These are phyloP conservation scores for Allomyces arbusculus DNA, from an alignment of 192 early-diverging fungal genomes.

Conservation along the genomic window DNA sequence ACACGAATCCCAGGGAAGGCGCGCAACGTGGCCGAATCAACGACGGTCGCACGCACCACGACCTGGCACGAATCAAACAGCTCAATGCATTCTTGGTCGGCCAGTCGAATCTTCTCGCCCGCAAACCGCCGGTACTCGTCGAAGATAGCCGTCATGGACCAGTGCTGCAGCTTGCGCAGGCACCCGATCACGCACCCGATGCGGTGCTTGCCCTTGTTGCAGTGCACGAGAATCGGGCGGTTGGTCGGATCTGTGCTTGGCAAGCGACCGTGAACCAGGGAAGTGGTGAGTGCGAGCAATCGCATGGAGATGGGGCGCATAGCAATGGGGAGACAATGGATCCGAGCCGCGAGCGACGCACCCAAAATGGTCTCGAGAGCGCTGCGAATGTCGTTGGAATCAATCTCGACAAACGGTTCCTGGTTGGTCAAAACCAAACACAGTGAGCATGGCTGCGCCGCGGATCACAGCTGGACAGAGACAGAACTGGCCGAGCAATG, in stretches of 20 bases:
- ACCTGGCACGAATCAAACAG: not conserved
- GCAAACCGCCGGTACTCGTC: constrained; percentile 92
- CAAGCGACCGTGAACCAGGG: too few relatives aligned
- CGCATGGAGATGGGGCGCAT: not conserved
- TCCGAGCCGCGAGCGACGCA: constrained; percentile 3
- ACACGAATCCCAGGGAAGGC: too few relatives aligned
- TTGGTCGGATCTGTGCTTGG: not conserved
- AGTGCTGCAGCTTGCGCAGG: constrained; percentile 76
- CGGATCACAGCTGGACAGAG: not conserved
- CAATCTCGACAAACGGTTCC: constrained; percentile 41
- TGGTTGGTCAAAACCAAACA: not conserved
- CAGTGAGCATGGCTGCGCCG: constrained; percentile 7
- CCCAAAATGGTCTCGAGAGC: constrained; percentile 28
- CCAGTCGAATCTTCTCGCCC: constrained; percentile 65
- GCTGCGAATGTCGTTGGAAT: constrained; percentile 23
- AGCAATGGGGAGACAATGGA: not conserved
- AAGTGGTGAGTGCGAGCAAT: not conserved
- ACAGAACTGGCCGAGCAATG: not conserved
- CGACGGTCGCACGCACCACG: too few relatives aligned
- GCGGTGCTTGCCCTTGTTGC: constrained; percentile 86
- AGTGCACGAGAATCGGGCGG: constrained; percentile 64
- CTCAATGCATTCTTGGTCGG: constrained; percentile 40
- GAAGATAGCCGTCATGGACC: constrained; percentile 93
- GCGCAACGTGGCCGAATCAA: too few relatives aligned
- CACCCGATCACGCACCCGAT: constrained; percentile 88